A percentile compares a stretch with the other conserved stretches of the same genome.
Conservation (phyloP, 2,329 filamentous ascomycete species). For the Ophiostoma pallidulum region DNA sequence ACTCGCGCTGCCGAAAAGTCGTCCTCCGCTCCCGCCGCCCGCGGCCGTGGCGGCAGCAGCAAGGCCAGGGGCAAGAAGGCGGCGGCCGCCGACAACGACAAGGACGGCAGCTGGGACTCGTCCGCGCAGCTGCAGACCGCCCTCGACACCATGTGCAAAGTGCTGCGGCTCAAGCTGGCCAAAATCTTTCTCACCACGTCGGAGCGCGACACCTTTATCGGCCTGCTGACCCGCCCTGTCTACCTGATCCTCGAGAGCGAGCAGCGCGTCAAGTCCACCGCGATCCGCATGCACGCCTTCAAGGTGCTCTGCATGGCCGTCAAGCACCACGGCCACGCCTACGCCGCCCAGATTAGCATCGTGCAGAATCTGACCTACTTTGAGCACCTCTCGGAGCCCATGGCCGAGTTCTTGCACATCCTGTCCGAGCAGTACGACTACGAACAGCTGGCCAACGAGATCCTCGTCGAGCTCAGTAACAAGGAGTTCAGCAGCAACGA, state of each 20-base stretch:
- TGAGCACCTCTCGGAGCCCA: conserved; percentile 95
- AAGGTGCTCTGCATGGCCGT: conserved; percentile 93
- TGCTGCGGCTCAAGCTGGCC: conserved; percentile 81
- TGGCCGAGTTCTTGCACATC: conserved; percentile 97
- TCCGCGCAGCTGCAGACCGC: conserved; percentile 78
- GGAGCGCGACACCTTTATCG: conserved; percentile 89
- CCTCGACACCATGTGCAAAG: conserved; percentile 91
- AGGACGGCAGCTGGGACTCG: conserved; percentile 81
- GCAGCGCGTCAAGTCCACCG: conserved; percentile 76
- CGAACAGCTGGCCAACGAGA: conserved; percentile 86
- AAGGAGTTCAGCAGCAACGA: conserved; percentile 98
- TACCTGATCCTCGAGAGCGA: conserved; percentile 94
- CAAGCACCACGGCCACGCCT: conserved; percentile 95
- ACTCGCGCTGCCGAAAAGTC: conserved; percentile 88
- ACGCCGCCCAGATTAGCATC: conserved; percentile 93
- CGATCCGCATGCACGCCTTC: conserved; percentile 93
- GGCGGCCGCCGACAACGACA: conserved; percentile 34
- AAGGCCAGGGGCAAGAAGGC: conserved; percentile 64
- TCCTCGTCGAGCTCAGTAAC: conserved; percentile 86
- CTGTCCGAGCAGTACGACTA: conserved; percentile 96
- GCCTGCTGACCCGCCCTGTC: conserved; percentile 81
- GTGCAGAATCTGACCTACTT: conserved; percentile 98
- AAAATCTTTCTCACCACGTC: conserved; percentile 95
- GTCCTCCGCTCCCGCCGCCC: conserved; percentile 56
- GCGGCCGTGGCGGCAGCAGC: conserved; percentile 65